Evolutionary conservation across 306 rosid genomes (phyloP).

Genomic region (Parietaria judaica): DNA sequence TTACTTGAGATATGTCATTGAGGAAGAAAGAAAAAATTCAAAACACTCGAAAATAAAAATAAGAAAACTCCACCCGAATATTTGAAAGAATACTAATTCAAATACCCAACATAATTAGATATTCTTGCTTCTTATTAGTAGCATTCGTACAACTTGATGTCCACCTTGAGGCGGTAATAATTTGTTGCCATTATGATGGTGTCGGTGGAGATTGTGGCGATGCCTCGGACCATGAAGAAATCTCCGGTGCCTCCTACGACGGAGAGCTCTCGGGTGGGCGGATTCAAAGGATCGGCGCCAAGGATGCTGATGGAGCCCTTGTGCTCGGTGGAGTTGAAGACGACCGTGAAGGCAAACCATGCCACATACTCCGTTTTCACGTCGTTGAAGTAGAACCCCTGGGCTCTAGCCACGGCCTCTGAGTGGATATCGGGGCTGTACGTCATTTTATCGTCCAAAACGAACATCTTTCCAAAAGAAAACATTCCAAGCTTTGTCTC

Average conservation of each 20-base stretch:
- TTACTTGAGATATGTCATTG: too few relatives aligned
- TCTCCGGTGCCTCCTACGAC: constrained; percentile 79
- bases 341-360: constrained; percentile 62
- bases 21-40: too few relatives aligned
- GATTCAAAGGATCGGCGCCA: constrained; percentile 63
- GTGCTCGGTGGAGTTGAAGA: constrained; percentile 48
- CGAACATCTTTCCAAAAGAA: constrained; percentile 48
- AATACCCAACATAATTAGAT: constrained; percentile 18
- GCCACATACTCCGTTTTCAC: constrained; percentile 46
- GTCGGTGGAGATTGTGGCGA: constrained; percentile 59
- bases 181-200: constrained; percentile 11
- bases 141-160: constrained; percentile 54
- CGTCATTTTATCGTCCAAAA: constrained; percentile 63
- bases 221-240: constrained; percentile 68
- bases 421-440: constrained; percentile 43
- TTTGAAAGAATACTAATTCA: too few relatives aligned
- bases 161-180: constrained; percentile 58
- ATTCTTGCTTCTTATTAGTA: background rate
- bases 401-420: constrained; percentile 54
- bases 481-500: constrained; percentile 18
- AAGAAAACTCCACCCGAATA: too few relatives aligned
- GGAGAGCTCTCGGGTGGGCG: constrained; percentile 55
- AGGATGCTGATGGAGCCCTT: constrained; percentile 49
- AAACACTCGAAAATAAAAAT: too few relatives aligned
- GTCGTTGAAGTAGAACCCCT: constrained; percentile 62